phyloP scores from a whole-genome alignment of 2,329 filamentous ascomycete genomes.

The Parafenestella ontariensis region DNA sequence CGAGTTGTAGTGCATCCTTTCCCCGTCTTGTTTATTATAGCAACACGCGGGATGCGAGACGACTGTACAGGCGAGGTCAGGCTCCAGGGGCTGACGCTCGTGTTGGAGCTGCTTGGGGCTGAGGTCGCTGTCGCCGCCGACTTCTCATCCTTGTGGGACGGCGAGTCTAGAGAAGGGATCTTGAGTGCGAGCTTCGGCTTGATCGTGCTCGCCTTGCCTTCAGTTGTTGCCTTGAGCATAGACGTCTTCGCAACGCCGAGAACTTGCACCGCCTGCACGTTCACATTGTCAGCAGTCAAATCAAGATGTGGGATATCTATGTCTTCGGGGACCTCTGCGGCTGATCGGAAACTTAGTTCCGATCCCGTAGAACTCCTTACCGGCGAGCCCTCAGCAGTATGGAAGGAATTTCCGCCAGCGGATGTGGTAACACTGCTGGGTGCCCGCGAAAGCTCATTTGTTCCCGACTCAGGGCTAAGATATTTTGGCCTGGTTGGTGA shows the following conservation, averaged over 20 bases:
- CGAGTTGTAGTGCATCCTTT: conserved; percentile 11
- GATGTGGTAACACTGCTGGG: conserved; percentile 30
- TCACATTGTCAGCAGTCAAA: conserved; percentile 22
- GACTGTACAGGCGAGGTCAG: conserved; percentile 13
- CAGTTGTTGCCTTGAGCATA: not conserved
- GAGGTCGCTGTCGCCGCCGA: conserved; percentile 9
- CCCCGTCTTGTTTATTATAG: conserved; percentile 3
- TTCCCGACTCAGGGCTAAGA: not conserved
- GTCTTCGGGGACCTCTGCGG: conserved; percentile 17
- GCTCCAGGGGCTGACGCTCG: not conserved
- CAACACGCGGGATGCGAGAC: conserved; percentile 38
- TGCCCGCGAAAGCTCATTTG: conserved; percentile 11
- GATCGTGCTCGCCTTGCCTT: conserved; percentile 1
- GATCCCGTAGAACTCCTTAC: conserved; percentile 38
- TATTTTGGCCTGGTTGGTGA: conserved; percentile 24
- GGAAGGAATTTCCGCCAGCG: conserved; percentile 23
- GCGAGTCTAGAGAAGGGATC: conserved; percentile 13
- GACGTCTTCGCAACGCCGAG: not conserved
- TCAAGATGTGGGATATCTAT: conserved; percentile 5
- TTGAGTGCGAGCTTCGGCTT: conserved; percentile 29
- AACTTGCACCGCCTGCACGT: conserved; percentile 13
- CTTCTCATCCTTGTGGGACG: conserved; percentile 3
- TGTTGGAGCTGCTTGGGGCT: conserved; percentile 12
- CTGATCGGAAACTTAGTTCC: conserved; percentile 26
- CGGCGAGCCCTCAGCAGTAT: conserved; percentile 33